Conservation (phyloP, 352 stramenopile species). For the Phytophthora macrochlamydospora region DNA sequence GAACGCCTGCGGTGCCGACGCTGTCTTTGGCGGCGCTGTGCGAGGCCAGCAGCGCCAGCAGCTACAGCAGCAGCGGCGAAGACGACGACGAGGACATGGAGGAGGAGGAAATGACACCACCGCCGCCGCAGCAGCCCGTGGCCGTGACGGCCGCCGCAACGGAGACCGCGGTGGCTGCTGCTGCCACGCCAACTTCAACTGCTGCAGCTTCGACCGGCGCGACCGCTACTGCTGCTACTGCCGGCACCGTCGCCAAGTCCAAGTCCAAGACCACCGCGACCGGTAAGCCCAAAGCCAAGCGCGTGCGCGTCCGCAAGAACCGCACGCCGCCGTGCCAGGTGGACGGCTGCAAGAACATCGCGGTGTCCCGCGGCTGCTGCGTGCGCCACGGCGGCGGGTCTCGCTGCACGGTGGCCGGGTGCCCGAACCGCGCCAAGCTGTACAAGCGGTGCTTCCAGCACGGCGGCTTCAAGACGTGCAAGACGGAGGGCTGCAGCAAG, state of each 20-base stretch:
- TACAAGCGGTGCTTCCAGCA: conserved; percentile 78
- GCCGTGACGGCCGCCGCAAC: neutral
- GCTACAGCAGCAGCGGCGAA: conserved; percentile 10
- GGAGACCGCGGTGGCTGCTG: neutral
- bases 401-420: conserved; percentile 48
- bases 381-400: conserved; percentile 55
- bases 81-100: conserved; percentile 16
- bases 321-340: conserved; percentile 64
- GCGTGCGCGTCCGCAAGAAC: conserved; percentile 36
- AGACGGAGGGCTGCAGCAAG: conserved; percentile 57
- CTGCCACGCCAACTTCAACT: neutral
- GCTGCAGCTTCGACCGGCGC: neutral
- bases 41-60: conserved; percentile 21
- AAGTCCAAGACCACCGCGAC: conserved; percentile 6
- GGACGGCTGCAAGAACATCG: conserved; percentile 67
- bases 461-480: conserved; percentile 72
- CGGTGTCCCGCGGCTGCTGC: conserved; percentile 54
- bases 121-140: neutral
- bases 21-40: conserved; percentile 28
- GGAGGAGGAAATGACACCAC: conserved; percentile 3
- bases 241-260: neutral
- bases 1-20: neutral
- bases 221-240: neutral
- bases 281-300: conserved; percentile 10
- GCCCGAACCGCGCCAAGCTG: conserved; percentile 65